These are phyloP conservation scores for Maudiozyma humilis DNA, from an alignment of 1,139 yeast genomes.

Conservation along the genomic window DNA sequence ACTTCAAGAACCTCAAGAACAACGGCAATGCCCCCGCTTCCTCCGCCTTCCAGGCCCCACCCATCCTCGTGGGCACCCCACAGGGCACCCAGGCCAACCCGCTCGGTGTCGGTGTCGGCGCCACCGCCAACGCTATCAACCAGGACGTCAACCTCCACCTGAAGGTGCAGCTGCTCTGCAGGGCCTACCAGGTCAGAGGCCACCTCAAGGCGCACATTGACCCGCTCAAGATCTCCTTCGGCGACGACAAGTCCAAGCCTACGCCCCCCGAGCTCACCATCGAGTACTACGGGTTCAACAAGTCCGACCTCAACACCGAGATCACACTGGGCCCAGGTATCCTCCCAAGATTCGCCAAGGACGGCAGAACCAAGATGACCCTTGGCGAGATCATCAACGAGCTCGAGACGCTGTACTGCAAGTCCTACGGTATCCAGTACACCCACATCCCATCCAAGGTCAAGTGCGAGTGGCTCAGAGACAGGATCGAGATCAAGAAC, in stretches of 20 bases:
- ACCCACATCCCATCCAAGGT: constrained; percentile 93
- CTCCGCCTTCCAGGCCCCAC: constrained; percentile 79
- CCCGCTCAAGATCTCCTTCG: constrained; percentile 85
- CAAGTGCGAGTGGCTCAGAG: constrained; percentile 97
- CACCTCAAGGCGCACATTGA: constrained; percentile 93
- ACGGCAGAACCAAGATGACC: constrained; percentile 58
- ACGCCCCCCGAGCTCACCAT: constrained; percentile 81
- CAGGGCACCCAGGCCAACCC: constrained; percentile 58
- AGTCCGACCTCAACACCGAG: constrained; percentile 71
- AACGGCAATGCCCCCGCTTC: constrained; percentile 58
- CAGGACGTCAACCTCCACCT: constrained; percentile 79
- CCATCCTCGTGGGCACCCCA: constrained; percentile 61
- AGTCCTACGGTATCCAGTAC: constrained; percentile 86
- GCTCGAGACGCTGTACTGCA: constrained; percentile 82
- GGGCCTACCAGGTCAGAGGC: constrained; percentile 98
- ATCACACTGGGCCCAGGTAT: constrained; percentile 96
- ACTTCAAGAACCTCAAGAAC: constrained; percentile 80
- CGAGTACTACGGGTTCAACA: constrained; percentile 86
- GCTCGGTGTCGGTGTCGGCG: constrained; percentile 27
- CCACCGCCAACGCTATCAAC: constrained; percentile 30
- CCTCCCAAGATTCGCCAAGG: constrained; percentile 75
- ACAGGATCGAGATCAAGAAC: constrained; percentile 84
- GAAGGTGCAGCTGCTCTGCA: constrained; percentile 90
- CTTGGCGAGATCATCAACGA: constrained; percentile 67
- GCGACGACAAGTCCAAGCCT: constrained; percentile 46